Evolutionary conservation across 1,284 basidiomycete genomes (phyloP), one percentile per base, ranked within the genome.

Genomic region (Rhodotorula glutinis): DNA sequence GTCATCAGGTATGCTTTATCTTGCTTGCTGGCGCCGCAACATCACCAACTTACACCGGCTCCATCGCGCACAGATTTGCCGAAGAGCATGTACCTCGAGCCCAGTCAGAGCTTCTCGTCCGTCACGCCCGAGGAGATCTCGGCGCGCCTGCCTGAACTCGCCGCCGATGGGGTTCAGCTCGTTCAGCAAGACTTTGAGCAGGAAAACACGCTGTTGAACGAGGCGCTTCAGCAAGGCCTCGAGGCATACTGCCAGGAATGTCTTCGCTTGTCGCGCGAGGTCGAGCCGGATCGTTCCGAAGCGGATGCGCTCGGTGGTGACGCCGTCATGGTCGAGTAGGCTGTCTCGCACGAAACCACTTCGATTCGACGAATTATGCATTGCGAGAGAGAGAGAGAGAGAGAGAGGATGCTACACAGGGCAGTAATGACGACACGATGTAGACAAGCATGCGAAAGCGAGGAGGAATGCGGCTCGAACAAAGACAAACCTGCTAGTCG

Each of bases 181-280:
- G 53, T 75, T 0, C 71, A 74, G 19, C 72, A 76, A 40, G 72
- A 80, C 41, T 75, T 75, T n/a, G 74, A 71, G 27, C 64, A 79
- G 44, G 73, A 75, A 46, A 70, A 57, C 38, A 52, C 49, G 21
- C 53, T 62, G 11, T 47, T 74, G 25, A 38, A 53, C 33, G 53
- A 53, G 16, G 44, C 55, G 17, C 47, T 71, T 13, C 57, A 64
- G 40, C 38, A 57, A n/a, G 66, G 61, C 1, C 52, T 71, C 40
- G 70, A 68, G 40, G 23, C 17, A 17, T 71, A 38, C 53, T 53
- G 46, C 23, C 60, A 58, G 38, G 66, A 67, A 58, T 53, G 58
- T 1, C 27, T 54, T 7, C 21, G 63, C 33, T 21, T 66, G 33
- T 17, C 58, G 58, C 38, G 59, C 25, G 57, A 62, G 38, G 56